Evolutionary conservation across 1,284 basidiomycete species (phyloP).

Genomic region (Entoloma clypeatum): DNA sequence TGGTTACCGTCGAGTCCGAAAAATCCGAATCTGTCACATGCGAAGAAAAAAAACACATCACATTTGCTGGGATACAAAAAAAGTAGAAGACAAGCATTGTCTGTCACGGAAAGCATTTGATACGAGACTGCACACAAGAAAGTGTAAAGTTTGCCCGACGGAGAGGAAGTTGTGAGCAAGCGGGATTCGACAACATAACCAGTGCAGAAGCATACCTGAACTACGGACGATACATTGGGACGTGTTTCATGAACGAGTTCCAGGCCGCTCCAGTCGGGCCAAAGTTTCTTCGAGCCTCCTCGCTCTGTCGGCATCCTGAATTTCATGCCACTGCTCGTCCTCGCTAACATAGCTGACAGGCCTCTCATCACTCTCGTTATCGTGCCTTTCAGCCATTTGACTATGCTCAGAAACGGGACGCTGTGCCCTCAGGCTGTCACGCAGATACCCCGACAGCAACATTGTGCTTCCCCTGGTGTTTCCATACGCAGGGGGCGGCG

Average conservation of each 20-base stretch:
- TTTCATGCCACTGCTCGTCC: slow-evolving; percentile 56
- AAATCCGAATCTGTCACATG: too few relatives aligned
- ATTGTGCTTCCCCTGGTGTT: slow-evolving; percentile 66
- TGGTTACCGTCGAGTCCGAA: too few relatives aligned
- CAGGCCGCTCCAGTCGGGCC: slow-evolving; percentile 41
- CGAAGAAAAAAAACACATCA: too few relatives aligned
- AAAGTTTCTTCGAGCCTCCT: slow-evolving; percentile 53
- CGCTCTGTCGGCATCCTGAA: slow-evolving; percentile 50
- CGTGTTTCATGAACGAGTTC: slow-evolving; percentile 18
- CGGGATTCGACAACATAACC: too few relatives aligned
- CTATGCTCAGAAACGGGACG: slow-evolving; percentile 39
- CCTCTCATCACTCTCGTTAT: slow-evolving; percentile 31
- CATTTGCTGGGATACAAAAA: too few relatives aligned
- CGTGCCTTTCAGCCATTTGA: slow-evolving; percentile 33
- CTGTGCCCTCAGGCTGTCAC: slow-evolving; percentile 44
- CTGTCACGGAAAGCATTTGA: too few relatives aligned
- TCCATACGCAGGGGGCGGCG: slow-evolving; percentile 70
- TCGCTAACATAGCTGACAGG: slow-evolving; percentile 51
- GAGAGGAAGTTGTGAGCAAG: too few relatives aligned
- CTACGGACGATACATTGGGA: too few relatives aligned
- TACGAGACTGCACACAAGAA: too few relatives aligned
- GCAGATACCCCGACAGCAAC: slow-evolving; percentile 51
- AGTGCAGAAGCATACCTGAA: too few relatives aligned
- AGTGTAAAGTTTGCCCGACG: too few relatives aligned
- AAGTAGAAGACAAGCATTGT: too few relatives aligned